Percentiles rank a stretch among this genome's conserved stretches.
phyloP scores from a whole-genome alignment of 208 protist genomes.

The Novymonas esmeraldas region DNA sequence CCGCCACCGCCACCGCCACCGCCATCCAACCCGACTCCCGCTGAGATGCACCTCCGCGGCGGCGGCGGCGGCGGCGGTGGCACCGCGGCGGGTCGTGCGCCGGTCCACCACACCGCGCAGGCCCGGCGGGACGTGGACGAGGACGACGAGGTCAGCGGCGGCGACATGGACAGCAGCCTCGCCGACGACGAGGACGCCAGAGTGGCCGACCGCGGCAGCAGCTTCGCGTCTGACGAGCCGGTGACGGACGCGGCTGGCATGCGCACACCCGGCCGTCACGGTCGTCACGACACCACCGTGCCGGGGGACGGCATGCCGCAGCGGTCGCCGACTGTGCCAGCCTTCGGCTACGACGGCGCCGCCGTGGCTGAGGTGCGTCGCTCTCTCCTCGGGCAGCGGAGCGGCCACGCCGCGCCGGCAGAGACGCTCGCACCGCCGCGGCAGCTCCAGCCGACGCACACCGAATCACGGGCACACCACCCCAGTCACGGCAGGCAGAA shows the following conservation, averaged over 20 bases:
- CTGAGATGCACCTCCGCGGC: background rate
- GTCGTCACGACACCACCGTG: background rate
- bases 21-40: background rate
- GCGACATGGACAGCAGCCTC: too few relatives aligned
- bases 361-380: slow-evolving; percentile 7
- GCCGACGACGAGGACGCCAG: too few relatives aligned
- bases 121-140: background rate
- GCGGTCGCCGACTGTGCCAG: background rate
- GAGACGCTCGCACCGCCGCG: background rate
- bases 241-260: slow-evolving; percentile 5
- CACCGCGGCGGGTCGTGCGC: too few relatives aligned
- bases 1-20: slow-evolving; percentile 1
- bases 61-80: background rate
- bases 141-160: background rate
- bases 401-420: background rate
- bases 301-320: background rate
- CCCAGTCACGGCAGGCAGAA: too few relatives aligned
- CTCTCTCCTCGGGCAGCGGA: slow-evolving; percentile 13
- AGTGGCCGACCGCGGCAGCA: background rate
- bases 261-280: background rate
- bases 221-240: background rate
- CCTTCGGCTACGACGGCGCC: background rate
- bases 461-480: background rate
- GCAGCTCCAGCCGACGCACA: background rate
- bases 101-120: too few relatives aligned